These are phyloP conservation scores for Aspergillus cejpii DNA, from an alignment of 2,329 filamentous ascomycete genomes.

Conservation along the genomic window DNA sequence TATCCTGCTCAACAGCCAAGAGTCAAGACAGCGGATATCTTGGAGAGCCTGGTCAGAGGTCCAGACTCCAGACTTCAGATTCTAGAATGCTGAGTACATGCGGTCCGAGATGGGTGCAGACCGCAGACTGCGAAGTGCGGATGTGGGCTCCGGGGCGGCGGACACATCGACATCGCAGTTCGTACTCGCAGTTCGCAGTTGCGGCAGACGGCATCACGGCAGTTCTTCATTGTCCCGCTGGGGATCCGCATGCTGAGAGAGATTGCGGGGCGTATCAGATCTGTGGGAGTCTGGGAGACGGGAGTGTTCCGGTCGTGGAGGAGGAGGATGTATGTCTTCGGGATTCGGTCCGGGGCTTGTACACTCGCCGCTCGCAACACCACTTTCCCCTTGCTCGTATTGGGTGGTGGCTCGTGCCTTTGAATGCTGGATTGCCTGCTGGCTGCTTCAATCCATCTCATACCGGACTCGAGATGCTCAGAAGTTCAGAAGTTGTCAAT, in stretches of 20 bases:
- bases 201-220: too few species aligned
- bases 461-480: slow-evolving; percentile 54
- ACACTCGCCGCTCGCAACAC: slow-evolving; percentile 68
- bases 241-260: slow-evolving; percentile 42
- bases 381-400: slow-evolving; percentile 56
- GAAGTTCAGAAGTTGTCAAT: slow-evolving; percentile 59
- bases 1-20: slow-evolving; percentile 63
- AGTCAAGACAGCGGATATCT: slow-evolving; percentile 61
- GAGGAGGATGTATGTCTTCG: slow-evolving; percentile 48
- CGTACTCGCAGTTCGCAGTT: too few species aligned
- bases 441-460: slow-evolving; percentile 68
- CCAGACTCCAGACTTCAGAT: too few species aligned
- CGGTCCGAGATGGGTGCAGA: slow-evolving; percentile 50
- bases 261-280: slow-evolving; percentile 46
- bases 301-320: slow-evolving; percentile 44
- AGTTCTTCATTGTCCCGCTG: slow-evolving; percentile 28
- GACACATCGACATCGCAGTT: too few species aligned
- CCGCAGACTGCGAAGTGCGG: too few species aligned
- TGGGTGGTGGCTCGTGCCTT: slow-evolving; percentile 57
- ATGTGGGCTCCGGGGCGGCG: too few species aligned
- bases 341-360: slow-evolving; percentile 47
- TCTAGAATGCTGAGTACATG: slow-evolving; percentile 56
- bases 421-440: slow-evolving; percentile 64
- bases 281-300: slow-evolving; percentile 44
- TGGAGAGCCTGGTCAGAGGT: slow-evolving; percentile 27